Evolutionary conservation across 306 rosid genomes (phyloP).

Genomic region (Prunus mume): DNA sequence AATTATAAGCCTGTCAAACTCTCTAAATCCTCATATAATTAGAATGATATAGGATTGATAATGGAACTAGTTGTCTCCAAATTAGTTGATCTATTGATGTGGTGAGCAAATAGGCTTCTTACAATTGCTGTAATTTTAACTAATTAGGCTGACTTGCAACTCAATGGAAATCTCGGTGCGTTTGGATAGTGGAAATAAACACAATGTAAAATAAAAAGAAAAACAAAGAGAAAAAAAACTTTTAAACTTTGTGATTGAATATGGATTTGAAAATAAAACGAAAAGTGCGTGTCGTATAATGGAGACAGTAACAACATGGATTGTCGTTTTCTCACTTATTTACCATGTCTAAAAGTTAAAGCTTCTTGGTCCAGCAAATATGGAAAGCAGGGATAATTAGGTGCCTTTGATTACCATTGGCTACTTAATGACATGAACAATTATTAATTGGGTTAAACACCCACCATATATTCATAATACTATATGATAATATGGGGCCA

Average conservation of each 20-base stretch:
- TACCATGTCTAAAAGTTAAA: not conserved
- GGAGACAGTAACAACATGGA: not conserved
- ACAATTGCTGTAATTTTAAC: no score
- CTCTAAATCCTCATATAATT: not conserved
- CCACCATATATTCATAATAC: not conserved
- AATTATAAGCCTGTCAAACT: constrained; percentile 15
- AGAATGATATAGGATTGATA: not conserved
- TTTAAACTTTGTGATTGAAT: not conserved
- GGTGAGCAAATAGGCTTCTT: no score
- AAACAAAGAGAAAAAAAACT: no score
- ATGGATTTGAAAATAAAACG: not conserved
- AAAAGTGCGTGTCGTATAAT: not conserved
- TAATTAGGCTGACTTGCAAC: not conserved
- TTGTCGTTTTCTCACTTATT: not conserved
- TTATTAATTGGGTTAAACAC: not conserved
- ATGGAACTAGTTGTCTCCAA: no score
- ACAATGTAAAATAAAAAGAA: not conserved
- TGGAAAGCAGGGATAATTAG: not conserved
- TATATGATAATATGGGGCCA: not conserved
- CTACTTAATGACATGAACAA: not conserved
- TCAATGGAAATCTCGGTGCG: not conserved
- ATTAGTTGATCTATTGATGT: no score
- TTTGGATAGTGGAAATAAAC: not conserved
- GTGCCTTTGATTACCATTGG: not conserved
- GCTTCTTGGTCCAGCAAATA: not conserved